Evolutionary conservation across 2,329 filamentous ascomycete genomes (phyloP).

Genomic region (Domatiomyces catenatus): DNA sequence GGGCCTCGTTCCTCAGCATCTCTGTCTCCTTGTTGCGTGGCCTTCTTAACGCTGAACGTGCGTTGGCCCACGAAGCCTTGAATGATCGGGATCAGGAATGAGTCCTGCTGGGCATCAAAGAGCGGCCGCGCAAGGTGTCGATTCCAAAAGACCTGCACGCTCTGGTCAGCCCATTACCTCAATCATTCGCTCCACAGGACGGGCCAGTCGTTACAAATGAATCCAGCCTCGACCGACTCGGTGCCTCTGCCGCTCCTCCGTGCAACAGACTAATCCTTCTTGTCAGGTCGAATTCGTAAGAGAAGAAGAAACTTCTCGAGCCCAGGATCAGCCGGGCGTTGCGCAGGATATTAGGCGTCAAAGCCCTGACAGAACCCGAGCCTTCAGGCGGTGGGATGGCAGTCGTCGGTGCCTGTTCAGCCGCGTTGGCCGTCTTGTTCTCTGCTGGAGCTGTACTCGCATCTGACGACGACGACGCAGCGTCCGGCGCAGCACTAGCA

Average conservation of each 20-base stretch:
- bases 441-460: slow-evolving; percentile 4
- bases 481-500: neutral
- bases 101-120: slow-evolving; percentile 54
- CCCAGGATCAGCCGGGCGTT: slow-evolving; percentile 76
- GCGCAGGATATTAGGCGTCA: slow-evolving; percentile 71
- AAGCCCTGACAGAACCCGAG: slow-evolving; percentile 27
- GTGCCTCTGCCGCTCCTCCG: slow-evolving; percentile 4
- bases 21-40: neutral
- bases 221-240: slow-evolving; percentile 6
- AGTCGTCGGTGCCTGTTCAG: slow-evolving; percentile 1
- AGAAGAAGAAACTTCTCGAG: slow-evolving; percentile 81
- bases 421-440: neutral
- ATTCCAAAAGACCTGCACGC: slow-evolving; percentile 73
- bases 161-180: slow-evolving; percentile 1
- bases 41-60: slow-evolving; percentile 54
- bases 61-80: slow-evolving; percentile 89
- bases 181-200: neutral
- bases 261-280: slow-evolving; percentile 34
- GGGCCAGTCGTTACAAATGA: slow-evolving; percentile 4
- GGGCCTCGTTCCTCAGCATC: slow-evolving; percentile 21
- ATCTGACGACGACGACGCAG: neutral
- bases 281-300: slow-evolving; percentile 87
- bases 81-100: slow-evolving; percentile 64
- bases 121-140: slow-evolving; percentile 58
- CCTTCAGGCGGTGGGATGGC: slow-evolving; percentile 1